Evolutionary conservation across 2,329 filamentous ascomycete species (phyloP).

Genomic region (Verticillium isaacii): DNA sequence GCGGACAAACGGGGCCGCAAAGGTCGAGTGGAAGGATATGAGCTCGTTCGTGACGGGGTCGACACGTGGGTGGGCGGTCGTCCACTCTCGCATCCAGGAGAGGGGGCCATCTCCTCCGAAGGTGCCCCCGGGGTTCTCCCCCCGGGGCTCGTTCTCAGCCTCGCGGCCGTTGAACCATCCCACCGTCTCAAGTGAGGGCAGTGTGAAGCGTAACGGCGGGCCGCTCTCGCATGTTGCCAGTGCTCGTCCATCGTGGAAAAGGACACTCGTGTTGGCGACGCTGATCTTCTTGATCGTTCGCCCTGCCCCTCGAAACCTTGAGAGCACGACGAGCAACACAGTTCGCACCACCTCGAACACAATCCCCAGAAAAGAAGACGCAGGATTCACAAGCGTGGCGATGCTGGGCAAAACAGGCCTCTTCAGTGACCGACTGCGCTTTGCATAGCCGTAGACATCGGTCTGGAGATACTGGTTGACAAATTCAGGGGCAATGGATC

Average conservation of each 20-base stretch:
- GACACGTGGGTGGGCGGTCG: constrained; percentile 64
- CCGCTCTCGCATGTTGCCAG: constrained; percentile 69
- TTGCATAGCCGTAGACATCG: constrained; percentile 55
- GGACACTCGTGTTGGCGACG: constrained; percentile 62
- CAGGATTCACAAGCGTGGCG: constrained; percentile 58
- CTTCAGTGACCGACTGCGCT: constrained; percentile 38
- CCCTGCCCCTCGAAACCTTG: constrained; percentile 13
- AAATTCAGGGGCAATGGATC: constrained; percentile 54
- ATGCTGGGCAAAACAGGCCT: constrained; percentile 64
- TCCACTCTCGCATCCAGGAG: constrained; percentile 66
- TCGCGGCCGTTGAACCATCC: constrained; percentile 63
- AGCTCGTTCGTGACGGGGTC: constrained; percentile 61
- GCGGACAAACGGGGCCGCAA: constrained; percentile 60
- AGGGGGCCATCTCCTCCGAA: constrained; percentile 47
- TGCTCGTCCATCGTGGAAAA: constrained; percentile 65
- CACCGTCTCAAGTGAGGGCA: constrained; percentile 62
- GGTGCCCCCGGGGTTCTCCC: not conserved
- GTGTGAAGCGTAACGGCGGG: constrained; percentile 59
- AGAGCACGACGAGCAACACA: constrained; percentile 52
- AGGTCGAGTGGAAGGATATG: constrained; percentile 63
- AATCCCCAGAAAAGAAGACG: constrained; percentile 45
- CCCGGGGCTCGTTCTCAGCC: constrained; percentile 50
- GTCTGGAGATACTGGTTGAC: constrained; percentile 67
- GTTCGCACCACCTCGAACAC: constrained; percentile 50
- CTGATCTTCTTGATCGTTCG: constrained; percentile 62